Conservation (phyloP, 805 yeast genomes). For the Metschnikowia borealis region DNA sequence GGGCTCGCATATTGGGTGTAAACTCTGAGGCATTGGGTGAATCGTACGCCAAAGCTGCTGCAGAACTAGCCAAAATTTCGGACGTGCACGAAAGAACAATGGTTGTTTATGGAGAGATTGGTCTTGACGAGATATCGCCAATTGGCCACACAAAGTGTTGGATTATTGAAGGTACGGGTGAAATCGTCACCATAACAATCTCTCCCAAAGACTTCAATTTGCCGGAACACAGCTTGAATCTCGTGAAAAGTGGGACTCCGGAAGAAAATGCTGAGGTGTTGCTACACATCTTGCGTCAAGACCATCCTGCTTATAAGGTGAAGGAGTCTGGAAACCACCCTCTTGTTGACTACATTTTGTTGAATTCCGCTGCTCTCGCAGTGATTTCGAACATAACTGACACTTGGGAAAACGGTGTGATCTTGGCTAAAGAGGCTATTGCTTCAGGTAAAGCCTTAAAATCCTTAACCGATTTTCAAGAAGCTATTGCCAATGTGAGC, state of each 20-base stretch:
- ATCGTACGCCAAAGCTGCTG: constrained; percentile 79
- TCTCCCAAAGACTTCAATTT: constrained; percentile 81
- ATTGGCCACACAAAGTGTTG: constrained; percentile 79
- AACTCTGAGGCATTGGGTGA: constrained; percentile 74
- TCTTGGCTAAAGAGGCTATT: constrained; percentile 66
- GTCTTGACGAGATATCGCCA: constrained; percentile 92
- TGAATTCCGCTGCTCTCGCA: constrained; percentile 86
- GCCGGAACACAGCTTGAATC: constrained; percentile 60
- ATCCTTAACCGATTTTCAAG: constrained; percentile 53
- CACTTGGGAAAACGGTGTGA: constrained; percentile 76
- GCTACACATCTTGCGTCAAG: constrained; percentile 40
- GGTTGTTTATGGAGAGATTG: constrained; percentile 91
- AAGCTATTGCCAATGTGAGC: constrained; percentile 1
- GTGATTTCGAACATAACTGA: constrained; percentile 66
- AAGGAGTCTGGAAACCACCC: constrained; percentile 45
- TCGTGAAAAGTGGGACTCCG: constrained; percentile 84
- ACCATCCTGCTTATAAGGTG: constrained; percentile 44
- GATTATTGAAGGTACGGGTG: constrained; percentile 50
- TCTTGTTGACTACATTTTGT: constrained; percentile 79
- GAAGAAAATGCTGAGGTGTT: constrained; percentile 70
- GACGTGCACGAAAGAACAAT: constrained; percentile 54
- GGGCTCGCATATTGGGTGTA: constrained; percentile 86
- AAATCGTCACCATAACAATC: constrained; percentile 42
- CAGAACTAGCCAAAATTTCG: constrained; percentile 50
- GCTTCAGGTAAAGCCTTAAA: constrained; percentile 59